phyloP scores from a whole-genome alignment of 2,329 filamentous ascomycete species.

The Blastomyces parvus region DNA sequence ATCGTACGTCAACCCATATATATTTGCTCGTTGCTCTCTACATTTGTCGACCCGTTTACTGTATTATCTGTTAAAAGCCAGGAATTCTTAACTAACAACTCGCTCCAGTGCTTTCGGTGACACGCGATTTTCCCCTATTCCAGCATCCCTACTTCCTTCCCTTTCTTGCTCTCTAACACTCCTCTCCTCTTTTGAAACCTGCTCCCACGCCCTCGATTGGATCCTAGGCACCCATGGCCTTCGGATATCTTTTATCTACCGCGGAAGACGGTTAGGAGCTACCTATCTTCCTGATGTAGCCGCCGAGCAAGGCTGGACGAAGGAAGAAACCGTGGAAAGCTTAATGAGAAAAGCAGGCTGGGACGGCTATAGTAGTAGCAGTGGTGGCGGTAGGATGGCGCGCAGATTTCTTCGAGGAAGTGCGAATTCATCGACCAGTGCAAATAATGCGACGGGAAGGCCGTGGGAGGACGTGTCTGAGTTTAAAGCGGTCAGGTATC shows the following conservation, averaged over 20 bases:
- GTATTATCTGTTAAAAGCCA: background rate
- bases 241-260: slow-evolving; percentile 71
- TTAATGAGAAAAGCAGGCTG: slow-evolving; percentile 93
- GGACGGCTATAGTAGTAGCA: slow-evolving; percentile 48
- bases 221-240: slow-evolving; percentile 75
- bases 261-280: slow-evolving; percentile 63
- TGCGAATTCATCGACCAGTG: slow-evolving; percentile 23
- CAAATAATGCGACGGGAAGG: slow-evolving; percentile 16
- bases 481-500: slow-evolving; percentile 72
- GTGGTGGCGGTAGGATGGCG: slow-evolving; percentile 22
- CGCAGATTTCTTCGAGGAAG: slow-evolving; percentile 34
- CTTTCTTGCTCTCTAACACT: slow-evolving; percentile 61
- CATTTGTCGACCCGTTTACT: slow-evolving; percentile 9
- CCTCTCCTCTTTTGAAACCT: slow-evolving; percentile 74
- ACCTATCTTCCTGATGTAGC: slow-evolving; percentile 93
- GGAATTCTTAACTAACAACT: slow-evolving; percentile 4
- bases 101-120: slow-evolving; percentile 51
- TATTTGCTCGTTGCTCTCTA: background rate
- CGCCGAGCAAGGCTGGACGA: slow-evolving; percentile 85
- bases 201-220: slow-evolving; percentile 70
- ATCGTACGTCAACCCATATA: slow-evolving; percentile 44
- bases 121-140: slow-evolving; percentile 51
- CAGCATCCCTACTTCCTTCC: slow-evolving; percentile 38
- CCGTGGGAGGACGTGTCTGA: slow-evolving; percentile 66
- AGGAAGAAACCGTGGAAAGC: slow-evolving; percentile 82